Conservation (phyloP, 352 stramenopile species). For the Plasmopara viticola region DNA sequence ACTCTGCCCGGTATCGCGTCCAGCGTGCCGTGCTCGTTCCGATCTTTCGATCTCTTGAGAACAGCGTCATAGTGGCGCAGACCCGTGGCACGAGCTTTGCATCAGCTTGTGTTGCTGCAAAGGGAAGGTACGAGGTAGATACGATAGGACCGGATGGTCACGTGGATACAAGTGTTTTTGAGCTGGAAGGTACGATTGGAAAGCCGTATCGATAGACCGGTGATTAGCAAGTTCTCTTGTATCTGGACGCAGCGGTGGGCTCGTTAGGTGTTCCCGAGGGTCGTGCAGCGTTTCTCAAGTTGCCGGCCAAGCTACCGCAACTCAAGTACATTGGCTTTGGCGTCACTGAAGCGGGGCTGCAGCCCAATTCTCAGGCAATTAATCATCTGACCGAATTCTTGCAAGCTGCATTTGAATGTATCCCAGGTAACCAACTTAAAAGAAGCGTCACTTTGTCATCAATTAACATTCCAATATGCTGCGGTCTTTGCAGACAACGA, state of each 20-base stretch:
- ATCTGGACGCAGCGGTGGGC: conserved; percentile 23
- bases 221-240: too few species aligned
- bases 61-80: conserved; percentile 49
- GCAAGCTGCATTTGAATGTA: conserved; percentile 28
- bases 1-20: neutral
- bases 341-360: conserved; percentile 38
- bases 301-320: conserved; percentile 31
- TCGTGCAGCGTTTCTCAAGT: conserved; percentile 28
- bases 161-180: conserved; percentile 33
- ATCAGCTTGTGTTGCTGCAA: conserved; percentile 18
- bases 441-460: neutral
- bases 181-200: conserved; percentile 14
- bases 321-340: conserved; percentile 54
- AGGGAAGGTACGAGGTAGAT: conserved; percentile 61
- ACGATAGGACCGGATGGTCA: conserved; percentile 41
- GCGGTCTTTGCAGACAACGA: conserved; percentile 27
- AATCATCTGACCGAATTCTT: conserved; percentile 50
- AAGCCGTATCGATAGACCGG: too few species aligned
- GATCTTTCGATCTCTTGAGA: conserved; percentile 27
- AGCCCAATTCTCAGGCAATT: conserved; percentile 29
- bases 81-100: conserved; percentile 51
- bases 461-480: neutral
- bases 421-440: conserved; percentile 16
- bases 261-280: conserved; percentile 30
- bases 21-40: conserved; percentile 60